A percentile compares a stretch with the other conserved stretches of the same genome.
Conservation (phyloP, 2,329 filamentous ascomycete genomes). For the Anthostomella pinea region DNA sequence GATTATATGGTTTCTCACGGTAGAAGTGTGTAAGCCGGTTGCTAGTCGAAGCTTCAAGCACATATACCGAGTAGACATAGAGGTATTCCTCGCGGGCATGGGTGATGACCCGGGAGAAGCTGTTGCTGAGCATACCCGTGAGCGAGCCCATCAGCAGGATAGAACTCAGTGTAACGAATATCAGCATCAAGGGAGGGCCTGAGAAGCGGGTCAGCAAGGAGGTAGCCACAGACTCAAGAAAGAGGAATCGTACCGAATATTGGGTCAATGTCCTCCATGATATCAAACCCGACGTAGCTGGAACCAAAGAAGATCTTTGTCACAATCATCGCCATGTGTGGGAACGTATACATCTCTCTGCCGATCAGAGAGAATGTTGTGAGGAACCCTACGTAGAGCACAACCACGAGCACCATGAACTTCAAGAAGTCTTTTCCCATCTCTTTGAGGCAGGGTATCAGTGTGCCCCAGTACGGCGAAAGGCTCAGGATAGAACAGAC, state of each 20-base stretch:
- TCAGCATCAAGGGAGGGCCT: constrained; percentile 60
- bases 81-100: constrained; percentile 73
- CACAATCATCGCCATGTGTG: constrained; percentile 71
- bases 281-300: constrained; percentile 70
- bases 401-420: constrained; percentile 72
- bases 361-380: constrained; percentile 81
- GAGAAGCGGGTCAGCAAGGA: constrained; percentile 7
- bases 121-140: constrained; percentile 76
- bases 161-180: constrained; percentile 75
- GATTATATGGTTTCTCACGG: constrained; percentile 36
- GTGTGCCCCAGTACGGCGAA: constrained; percentile 84
- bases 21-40: constrained; percentile 69
- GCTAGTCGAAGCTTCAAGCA: constrained; percentile 64
- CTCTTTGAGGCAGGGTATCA: constrained; percentile 87
- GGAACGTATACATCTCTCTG: constrained; percentile 63
- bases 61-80: constrained; percentile 68
- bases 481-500: constrained; percentile 85
- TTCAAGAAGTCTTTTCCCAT: constrained; percentile 88
- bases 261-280: constrained; percentile 59
- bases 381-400: constrained; percentile 78
- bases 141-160: constrained; percentile 76
- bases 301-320: constrained; percentile 81
- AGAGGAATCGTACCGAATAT: constrained; percentile 41
- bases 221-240: neutral
- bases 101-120: constrained; percentile 62